These are phyloP conservation scores for Hypoxylon intermedium DNA, from an alignment of 495 filamentous ascomycete species.

Conservation along the genomic window DNA sequence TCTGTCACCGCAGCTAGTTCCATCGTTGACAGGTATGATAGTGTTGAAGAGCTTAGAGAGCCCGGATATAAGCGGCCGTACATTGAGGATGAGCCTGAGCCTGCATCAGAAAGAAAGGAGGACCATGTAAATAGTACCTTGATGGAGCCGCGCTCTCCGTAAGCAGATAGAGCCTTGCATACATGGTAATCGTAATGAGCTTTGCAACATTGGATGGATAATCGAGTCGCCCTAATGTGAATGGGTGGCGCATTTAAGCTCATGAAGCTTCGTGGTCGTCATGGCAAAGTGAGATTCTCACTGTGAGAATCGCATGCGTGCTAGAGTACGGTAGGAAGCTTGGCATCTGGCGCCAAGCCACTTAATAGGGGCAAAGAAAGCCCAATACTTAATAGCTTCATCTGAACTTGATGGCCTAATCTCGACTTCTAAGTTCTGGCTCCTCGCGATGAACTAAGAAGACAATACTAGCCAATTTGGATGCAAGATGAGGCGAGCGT, in stretches of 20 bases:
- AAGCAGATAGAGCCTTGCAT: no score
- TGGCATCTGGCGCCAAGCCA: conserved; percentile 8
- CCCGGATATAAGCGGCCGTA: conserved; percentile 31
- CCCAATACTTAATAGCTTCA: neutral
- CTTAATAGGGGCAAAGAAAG: no score
- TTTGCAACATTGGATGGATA: neutral
- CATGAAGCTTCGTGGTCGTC: neutral
- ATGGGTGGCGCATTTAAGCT: neutral
- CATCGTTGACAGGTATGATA: conserved; percentile 21
- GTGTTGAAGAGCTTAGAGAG: neutral
- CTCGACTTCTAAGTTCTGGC: neutral
- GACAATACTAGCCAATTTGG: conserved; percentile 1
- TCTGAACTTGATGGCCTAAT: conserved; percentile 9
- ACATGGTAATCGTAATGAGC: no score
- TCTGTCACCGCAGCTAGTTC: conserved; percentile 41
- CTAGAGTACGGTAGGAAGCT: neutral
- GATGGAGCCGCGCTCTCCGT: no score
- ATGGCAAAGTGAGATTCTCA: neutral
- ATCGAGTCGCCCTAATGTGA: neutral
- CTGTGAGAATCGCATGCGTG: no score
- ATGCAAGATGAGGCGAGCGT: conserved; percentile 6
- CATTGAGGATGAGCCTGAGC: conserved; percentile 35
- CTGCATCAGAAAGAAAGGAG: neutral
- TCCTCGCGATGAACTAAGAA: no score
- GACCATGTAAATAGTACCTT: neutral